These are phyloP conservation scores for Salix caprea DNA, from an alignment of 345 rosid genomes.

Conservation along the genomic window DNA sequence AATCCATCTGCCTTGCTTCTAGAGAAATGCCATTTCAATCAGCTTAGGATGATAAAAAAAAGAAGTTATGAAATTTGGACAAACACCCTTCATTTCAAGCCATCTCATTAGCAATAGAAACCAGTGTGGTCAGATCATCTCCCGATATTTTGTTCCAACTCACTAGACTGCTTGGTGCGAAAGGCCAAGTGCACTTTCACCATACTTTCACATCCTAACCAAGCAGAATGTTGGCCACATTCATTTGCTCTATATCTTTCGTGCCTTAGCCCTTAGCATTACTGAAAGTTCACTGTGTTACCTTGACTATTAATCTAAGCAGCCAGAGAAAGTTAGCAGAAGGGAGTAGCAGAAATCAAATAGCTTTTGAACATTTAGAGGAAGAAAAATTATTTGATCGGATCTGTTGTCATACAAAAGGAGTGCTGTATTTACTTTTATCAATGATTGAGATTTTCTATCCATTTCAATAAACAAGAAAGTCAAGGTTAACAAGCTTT, in stretches of 20 bases:
- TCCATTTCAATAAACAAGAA: neutral
- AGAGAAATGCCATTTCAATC: neutral
- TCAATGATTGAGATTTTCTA: neutral
- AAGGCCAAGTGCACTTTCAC: neutral
- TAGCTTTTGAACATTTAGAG: neutral
- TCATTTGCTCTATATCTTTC: neutral
- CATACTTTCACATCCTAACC: neutral
- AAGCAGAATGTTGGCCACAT: neutral
- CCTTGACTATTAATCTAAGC: neutral
- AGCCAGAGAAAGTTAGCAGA: neutral
- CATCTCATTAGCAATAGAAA: neutral
- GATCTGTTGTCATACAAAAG: neutral
- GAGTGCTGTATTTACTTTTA: neutral
- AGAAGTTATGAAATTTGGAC: neutral
- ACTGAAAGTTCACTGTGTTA: neutral
- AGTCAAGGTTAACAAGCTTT: neutral
- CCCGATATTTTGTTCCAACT: neutral
- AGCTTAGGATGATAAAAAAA: neutral
- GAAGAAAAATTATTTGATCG: neutral
- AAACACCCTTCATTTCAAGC: neutral
- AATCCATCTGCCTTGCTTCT: neutral
- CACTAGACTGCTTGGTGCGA: neutral
- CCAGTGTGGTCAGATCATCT: neutral
- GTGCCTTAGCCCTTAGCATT: neutral
- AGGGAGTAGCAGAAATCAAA: neutral